A percentile compares a stretch with the other conserved stretches of the same genome.
phyloP scores from a whole-genome alignment of 2,329 filamentous ascomycete species.

The Didymella pinodella region DNA sequence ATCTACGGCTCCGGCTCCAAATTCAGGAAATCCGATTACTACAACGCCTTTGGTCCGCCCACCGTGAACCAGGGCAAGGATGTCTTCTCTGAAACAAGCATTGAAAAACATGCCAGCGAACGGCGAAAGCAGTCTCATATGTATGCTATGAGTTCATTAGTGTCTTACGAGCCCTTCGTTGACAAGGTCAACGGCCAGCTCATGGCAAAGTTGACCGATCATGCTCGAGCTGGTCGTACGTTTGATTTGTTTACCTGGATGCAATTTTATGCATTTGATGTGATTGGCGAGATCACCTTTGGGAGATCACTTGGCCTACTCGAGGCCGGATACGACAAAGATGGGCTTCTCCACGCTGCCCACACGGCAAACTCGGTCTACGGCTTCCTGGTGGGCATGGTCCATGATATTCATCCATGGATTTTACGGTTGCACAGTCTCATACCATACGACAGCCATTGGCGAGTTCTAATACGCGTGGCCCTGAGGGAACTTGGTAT shows the following conservation, averaged over 20 bases:
- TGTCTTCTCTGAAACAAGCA: too few relatives aligned
- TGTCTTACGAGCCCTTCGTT: constrained; percentile 23
- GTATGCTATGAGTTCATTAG: constrained; percentile 53
- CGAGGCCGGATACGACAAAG: not conserved
- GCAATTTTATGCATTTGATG: constrained; percentile 50
- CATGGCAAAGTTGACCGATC: constrained; percentile 13
- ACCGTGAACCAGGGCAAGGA: too few relatives aligned
- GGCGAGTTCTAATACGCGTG: too few relatives aligned
- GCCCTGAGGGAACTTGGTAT: too few relatives aligned
- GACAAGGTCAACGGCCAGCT: constrained; percentile 28
- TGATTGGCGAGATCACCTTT: constrained; percentile 32
- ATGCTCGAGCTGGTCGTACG: constrained; percentile 6
- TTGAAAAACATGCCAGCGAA: constrained; percentile 33
- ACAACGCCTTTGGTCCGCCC: too few relatives aligned
- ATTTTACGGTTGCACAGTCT: too few relatives aligned
- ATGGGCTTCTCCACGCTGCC: not conserved
- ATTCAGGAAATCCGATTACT: too few relatives aligned
- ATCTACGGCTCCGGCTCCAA: too few relatives aligned
- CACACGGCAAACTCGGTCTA: not conserved
- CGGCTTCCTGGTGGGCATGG: not conserved
- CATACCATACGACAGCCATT: too few relatives aligned
- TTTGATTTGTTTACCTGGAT: constrained; percentile 26
- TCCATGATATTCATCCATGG: too few relatives aligned
- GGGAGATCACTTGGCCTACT: not conserved
- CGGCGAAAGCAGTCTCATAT: constrained; percentile 48